phyloP scores from a whole-genome alignment of 116 monocot species.

The Thalassia testudinum region DNA sequence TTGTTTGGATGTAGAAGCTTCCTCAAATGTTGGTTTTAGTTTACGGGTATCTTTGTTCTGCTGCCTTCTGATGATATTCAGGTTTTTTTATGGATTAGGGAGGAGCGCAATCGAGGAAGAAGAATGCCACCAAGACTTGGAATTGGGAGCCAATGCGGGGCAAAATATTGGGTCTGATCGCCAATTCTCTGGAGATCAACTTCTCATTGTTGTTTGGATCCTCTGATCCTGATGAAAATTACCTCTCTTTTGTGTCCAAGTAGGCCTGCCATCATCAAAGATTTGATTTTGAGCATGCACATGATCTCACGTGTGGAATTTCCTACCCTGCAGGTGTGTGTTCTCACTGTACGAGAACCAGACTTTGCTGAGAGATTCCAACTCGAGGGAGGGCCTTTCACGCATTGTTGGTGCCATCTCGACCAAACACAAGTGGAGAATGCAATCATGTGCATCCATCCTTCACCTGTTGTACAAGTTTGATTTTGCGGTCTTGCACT shows the following conservation, averaged over 20 bases:
- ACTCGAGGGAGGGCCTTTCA: constrained; percentile 47
- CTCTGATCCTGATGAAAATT: constrained; percentile 46
- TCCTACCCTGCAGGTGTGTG: constrained; percentile 26
- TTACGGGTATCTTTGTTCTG: neutral
- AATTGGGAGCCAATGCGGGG: constrained; percentile 67
- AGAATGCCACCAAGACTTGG: constrained; percentile 31
- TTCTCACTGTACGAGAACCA: constrained; percentile 70
- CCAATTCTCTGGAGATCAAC: constrained; percentile 84
- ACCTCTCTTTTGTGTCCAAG: constrained; percentile 80
- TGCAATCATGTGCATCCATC: constrained; percentile 65
- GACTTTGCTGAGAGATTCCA: constrained; percentile 41
- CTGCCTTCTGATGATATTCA: neutral
- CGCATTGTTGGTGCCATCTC: constrained; percentile 60
- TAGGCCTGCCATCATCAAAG: constrained; percentile 8
- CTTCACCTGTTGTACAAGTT: constrained; percentile 77
- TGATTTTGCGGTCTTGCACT: constrained; percentile 52
- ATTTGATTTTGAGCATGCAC: neutral
- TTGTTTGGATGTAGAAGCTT: too few relatives aligned
- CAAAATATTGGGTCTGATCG: constrained; percentile 57
- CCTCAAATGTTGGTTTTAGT: too few relatives aligned
- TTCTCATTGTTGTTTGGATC: constrained; percentile 67
- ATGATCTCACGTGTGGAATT: too few relatives aligned
- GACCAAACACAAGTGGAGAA: constrained; percentile 35
- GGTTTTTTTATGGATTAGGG: constrained; percentile 20
- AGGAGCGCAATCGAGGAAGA: constrained; percentile 29